phyloP scores from a whole-genome alignment of 805 yeast genomes.

The Wickerhamomyces queroliae region DNA sequence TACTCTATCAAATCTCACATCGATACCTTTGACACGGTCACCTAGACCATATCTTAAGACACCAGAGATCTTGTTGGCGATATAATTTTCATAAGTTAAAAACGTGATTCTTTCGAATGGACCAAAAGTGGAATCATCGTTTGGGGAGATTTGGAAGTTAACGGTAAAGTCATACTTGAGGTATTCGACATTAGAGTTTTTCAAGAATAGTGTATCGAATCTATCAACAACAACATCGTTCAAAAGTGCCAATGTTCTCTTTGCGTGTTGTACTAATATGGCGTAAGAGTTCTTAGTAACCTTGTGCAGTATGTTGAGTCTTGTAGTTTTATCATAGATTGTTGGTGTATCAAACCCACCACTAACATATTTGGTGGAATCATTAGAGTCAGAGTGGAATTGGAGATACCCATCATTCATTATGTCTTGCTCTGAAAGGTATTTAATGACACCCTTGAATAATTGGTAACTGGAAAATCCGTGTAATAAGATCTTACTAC shows the following conservation, averaged over 20 bases:
- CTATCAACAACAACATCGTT: conserved; percentile 81
- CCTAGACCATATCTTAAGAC: conserved; percentile 55
- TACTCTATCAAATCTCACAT: conserved; percentile 26
- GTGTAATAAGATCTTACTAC: conserved; percentile 69
- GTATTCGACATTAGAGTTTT: conserved; percentile 44
- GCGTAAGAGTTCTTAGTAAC: conserved; percentile 66
- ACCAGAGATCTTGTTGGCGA: conserved; percentile 54
- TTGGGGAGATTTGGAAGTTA: conserved; percentile 40
- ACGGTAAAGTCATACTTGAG: conserved; percentile 60
- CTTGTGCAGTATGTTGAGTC: conserved; percentile 75
- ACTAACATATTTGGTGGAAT: conserved; percentile 34
- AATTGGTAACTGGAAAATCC: conserved; percentile 93
- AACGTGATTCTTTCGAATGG: conserved; percentile 69
- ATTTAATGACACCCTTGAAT: conserved; percentile 82
- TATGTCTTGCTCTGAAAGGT: conserved; percentile 76
- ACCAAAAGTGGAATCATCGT: conserved; percentile 45
- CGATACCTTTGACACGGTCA: conserved; percentile 32
- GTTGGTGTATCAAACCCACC: conserved; percentile 72
- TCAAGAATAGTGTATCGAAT: conserved; percentile 71
- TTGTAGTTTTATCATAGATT: conserved; percentile 68
- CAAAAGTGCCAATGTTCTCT: conserved; percentile 58
- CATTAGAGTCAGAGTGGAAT: conserved; percentile 43
- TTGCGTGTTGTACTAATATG: conserved; percentile 58
- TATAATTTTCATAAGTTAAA: conserved; percentile 60
- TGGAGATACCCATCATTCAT: conserved; percentile 57